Evolutionary conservation across 2,329 filamentous ascomycete species (phyloP).

Genomic region (Immersiporthe knoxdaviesiana): DNA sequence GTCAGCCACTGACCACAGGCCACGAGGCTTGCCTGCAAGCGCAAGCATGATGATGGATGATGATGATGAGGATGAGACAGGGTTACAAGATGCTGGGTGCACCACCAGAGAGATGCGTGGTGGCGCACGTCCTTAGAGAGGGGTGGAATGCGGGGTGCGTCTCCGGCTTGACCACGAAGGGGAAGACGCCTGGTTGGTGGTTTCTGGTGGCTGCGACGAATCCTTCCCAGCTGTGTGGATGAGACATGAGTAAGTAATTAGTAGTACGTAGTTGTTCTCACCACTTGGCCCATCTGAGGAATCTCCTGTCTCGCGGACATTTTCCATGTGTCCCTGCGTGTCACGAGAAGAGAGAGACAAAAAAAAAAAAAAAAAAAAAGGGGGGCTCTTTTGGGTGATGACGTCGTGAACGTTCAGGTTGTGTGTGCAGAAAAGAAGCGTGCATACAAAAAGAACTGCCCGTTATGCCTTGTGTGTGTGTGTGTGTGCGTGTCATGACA

Average conservation of each 20-base stretch:
- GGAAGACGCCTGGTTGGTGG: background rate
- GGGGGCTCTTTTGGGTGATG: background rate
- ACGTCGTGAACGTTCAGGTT: background rate
- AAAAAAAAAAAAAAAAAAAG: too few species aligned
- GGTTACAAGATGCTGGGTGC: conserved; percentile 9
- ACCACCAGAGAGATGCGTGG: conserved; percentile 1
- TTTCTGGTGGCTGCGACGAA: background rate
- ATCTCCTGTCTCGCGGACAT: conserved; percentile 5
- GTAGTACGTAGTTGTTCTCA: background rate
- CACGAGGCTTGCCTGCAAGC: conserved; percentile 3
- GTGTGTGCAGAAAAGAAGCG: too few species aligned
- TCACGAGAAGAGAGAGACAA: background rate
- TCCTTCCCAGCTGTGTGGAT: conserved; percentile 11
- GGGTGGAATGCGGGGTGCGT: conserved; percentile 26
- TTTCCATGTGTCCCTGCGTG: conserved; percentile 9
- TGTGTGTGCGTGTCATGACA: too few species aligned
- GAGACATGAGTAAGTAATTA: conserved; percentile 5
- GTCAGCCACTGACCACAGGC: conserved; percentile 10
- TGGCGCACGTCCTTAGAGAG: background rate
- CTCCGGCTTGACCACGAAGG: conserved; percentile 16
- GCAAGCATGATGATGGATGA: background rate
- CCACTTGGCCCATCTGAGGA: background rate
- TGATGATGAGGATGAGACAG: background rate
- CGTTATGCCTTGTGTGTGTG: too few species aligned
- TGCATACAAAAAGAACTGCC: too few species aligned